Evolutionary conservation across 768 basidiomycete genomes (phyloP).

Genomic region (Lactarius pseudohatsudake): DNA sequence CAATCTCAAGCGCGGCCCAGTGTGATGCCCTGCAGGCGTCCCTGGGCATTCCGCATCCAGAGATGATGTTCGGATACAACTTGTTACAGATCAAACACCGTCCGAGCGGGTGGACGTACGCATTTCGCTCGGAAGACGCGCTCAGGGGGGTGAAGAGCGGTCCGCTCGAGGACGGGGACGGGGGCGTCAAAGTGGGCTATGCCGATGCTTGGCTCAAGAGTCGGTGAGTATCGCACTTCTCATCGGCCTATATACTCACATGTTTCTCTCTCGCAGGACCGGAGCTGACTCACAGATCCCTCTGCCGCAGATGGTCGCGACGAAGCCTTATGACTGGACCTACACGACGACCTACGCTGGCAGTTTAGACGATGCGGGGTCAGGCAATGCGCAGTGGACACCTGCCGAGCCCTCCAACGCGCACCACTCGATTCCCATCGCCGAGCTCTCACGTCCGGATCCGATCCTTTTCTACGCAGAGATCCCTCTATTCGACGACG

Average conservation of each 20-base stretch:
- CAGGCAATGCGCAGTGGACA: slow-evolving; percentile 43
- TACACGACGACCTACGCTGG: slow-evolving; percentile 90
- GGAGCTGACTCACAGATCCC: slow-evolving; percentile 61
- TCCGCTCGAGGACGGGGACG: slow-evolving; percentile 75
- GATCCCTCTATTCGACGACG: slow-evolving; percentile 92
- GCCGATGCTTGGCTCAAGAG: slow-evolving; percentile 93
- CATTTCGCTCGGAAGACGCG: slow-evolving; percentile 68
- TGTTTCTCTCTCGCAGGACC: slow-evolving; percentile 52
- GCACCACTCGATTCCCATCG: slow-evolving; percentile 72
- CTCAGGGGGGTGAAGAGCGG: slow-evolving; percentile 72
- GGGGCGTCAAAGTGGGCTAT: slow-evolving; percentile 91
- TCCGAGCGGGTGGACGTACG: slow-evolving; percentile 60
- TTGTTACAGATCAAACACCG: slow-evolving; percentile 63
- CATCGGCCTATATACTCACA: background rate
- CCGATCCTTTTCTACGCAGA: slow-evolving; percentile 99
- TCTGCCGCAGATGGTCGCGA: slow-evolving; percentile 67
- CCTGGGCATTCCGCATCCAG: slow-evolving; percentile 81
- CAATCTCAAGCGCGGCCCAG: slow-evolving; percentile 78
- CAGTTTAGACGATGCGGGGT: slow-evolving; percentile 37
- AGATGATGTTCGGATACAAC: slow-evolving; percentile 97
- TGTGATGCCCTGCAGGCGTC: slow-evolving; percentile 64
- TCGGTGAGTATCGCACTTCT: slow-evolving; percentile 50
- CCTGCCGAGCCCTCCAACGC: slow-evolving; percentile 57
- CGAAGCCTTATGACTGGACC: slow-evolving; percentile 97
- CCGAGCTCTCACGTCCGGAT: slow-evolving; percentile 83